Conservation (phyloP, 495 filamentous ascomycete genomes). For the Penicillium arizonense region DNA sequence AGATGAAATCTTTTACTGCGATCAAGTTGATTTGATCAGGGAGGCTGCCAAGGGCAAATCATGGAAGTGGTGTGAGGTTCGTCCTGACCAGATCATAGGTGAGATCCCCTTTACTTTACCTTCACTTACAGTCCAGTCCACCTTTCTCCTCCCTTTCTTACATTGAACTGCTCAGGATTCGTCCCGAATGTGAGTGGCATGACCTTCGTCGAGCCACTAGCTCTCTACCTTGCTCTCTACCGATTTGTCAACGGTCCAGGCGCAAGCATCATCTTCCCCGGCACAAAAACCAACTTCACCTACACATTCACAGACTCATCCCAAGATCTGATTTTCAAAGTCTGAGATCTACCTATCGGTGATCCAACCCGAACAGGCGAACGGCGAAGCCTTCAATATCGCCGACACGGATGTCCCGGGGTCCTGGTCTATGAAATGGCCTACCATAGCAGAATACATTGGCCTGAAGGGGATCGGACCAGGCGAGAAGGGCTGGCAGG, state of each 20-base stretch:
- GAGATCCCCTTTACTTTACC: slow-evolving; percentile 31
- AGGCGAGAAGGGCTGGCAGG: background rate
- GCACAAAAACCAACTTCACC: slow-evolving; percentile 17
- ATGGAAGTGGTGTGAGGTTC: slow-evolving; percentile 45
- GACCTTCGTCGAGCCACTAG: slow-evolving; percentile 16
- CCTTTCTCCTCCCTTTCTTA: background rate
- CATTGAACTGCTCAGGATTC: background rate
- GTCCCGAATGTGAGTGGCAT: background rate
- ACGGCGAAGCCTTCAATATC: slow-evolving; percentile 56
- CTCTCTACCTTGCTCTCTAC: slow-evolving; percentile 38
- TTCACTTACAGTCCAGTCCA: slow-evolving; percentile 22
- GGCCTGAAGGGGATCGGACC: slow-evolving; percentile 30
- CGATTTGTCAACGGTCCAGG: slow-evolving; percentile 27
- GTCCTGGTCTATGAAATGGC: slow-evolving; percentile 17
- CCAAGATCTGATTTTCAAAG: slow-evolving; percentile 39
- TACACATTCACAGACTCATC: slow-evolving; percentile 31
- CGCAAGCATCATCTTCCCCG: slow-evolving; percentile 34
- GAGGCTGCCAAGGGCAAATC: slow-evolving; percentile 32
- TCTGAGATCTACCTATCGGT: slow-evolving; percentile 39
- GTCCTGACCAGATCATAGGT: slow-evolving; percentile 46
- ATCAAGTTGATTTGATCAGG: slow-evolving; percentile 39
- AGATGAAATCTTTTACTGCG: slow-evolving; percentile 49
- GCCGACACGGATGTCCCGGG: slow-evolving; percentile 46
- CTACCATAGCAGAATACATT: slow-evolving; percentile 27
- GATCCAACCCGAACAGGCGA: slow-evolving; percentile 39